Percentiles rank a stretch among this genome's conserved stretches.
phyloP scores from a whole-genome alignment of 495 filamentous ascomycete species.

The Barbatosphaeria neglecta region DNA sequence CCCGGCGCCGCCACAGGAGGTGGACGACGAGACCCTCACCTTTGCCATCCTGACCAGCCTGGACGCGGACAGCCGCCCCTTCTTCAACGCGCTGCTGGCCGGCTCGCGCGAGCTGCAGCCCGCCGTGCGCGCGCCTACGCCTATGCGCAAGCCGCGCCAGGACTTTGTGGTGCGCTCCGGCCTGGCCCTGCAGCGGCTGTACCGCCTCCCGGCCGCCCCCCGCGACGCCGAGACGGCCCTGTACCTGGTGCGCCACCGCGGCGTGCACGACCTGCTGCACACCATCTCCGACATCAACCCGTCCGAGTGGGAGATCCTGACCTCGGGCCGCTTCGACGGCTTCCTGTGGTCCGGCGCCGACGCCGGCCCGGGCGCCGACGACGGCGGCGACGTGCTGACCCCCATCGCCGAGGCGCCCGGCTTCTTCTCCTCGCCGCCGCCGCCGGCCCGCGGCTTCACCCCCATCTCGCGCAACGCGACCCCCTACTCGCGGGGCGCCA shows the following conservation, averaged over 20 bases:
- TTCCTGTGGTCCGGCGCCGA: slow-evolving; percentile 95
- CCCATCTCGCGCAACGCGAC: slow-evolving; percentile 23
- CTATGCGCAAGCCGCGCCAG: slow-evolving; percentile 44
- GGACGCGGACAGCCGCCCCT: slow-evolving; percentile 56
- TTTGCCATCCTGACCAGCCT: slow-evolving; percentile 90
- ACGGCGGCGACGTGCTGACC: slow-evolving; percentile 45
- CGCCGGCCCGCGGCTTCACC: slow-evolving; percentile 8
- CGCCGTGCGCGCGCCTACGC: slow-evolving; percentile 42
- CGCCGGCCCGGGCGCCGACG: slow-evolving; percentile 38
- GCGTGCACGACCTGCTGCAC: slow-evolving; percentile 71
- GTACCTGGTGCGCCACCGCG: slow-evolving; percentile 75
- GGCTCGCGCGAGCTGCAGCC: slow-evolving; percentile 52
- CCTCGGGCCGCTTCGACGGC: slow-evolving; percentile 91
- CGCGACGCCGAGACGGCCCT: slow-evolving; percentile 78
- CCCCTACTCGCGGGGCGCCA: slow-evolving; percentile 27
- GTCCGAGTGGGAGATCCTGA: slow-evolving; percentile 92
- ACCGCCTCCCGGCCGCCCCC: slow-evolving; percentile 57
- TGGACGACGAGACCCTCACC: slow-evolving; percentile 83
- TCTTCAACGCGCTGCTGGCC: slow-evolving; percentile 67
- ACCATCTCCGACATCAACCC: slow-evolving; percentile 79
- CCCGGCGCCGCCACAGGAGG: slow-evolving; percentile 62
- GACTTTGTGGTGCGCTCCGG: slow-evolving; percentile 60
- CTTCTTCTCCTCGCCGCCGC: slow-evolving; percentile 30
- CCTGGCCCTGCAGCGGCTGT: slow-evolving; percentile 71
- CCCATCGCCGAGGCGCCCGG: slow-evolving; percentile 26